Evolutionary conservation across 2,329 filamentous ascomycete species (phyloP).

Genomic region (Alternaria sp.): DNA sequence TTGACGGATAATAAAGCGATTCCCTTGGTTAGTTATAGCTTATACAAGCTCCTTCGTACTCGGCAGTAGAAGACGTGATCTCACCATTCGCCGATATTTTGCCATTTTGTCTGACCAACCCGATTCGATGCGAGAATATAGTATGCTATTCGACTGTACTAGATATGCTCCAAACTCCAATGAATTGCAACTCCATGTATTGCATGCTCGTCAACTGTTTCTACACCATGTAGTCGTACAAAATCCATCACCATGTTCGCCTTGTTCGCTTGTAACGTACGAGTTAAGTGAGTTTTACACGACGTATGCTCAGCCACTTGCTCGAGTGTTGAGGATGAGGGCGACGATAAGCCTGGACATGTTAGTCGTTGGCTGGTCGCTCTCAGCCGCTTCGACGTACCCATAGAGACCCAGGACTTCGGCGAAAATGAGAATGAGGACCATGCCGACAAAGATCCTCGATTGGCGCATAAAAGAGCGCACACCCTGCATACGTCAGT

Average conservation of each 20-base stretch:
- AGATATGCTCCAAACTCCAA: slow-evolving; percentile 31
- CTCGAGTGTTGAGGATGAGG: slow-evolving; percentile 90
- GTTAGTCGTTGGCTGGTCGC: slow-evolving; percentile 23
- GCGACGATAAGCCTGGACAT: slow-evolving; percentile 81
- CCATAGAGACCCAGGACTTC: slow-evolving; percentile 97
- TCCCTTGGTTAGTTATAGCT: neutral
- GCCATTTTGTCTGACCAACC: slow-evolving; percentile 4
- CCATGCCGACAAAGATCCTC: slow-evolving; percentile 97
- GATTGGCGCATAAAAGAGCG: slow-evolving; percentile 96
- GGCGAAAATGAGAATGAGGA: slow-evolving; percentile 96
- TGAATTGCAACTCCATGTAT: slow-evolving; percentile 16
- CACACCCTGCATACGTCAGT: slow-evolving; percentile 67
- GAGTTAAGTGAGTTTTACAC: neutral
- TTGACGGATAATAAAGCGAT: neutral
- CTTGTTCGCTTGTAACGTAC: neutral
- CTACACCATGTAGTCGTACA: slow-evolving; percentile 46
- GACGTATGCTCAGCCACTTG: slow-evolving; percentile 61
- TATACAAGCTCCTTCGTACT: neutral
- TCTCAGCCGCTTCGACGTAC: slow-evolving; percentile 60
- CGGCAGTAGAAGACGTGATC: neutral
- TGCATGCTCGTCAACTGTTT: slow-evolving; percentile 33
- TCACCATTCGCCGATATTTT: neutral
- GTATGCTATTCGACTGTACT: slow-evolving; percentile 5
- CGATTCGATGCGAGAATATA: slow-evolving; percentile 3
- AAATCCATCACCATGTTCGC: slow-evolving; percentile 7